Percentiles rank a stretch among this genome's conserved stretches.
Conservation (phyloP, 2,329 filamentous ascomycete species). For the Aurifilum marmelostoma region DNA sequence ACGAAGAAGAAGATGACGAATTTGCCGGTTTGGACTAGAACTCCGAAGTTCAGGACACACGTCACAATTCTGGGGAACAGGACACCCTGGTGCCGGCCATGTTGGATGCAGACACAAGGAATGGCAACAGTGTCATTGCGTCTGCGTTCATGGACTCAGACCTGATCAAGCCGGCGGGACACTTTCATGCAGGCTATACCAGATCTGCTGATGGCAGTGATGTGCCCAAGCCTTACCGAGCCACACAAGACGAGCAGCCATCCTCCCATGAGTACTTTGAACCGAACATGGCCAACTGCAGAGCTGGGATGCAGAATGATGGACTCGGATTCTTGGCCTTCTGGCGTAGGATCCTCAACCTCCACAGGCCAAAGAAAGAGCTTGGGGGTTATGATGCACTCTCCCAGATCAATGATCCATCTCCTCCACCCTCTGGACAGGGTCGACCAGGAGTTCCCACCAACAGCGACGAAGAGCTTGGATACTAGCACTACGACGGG, state of each 20-base stretch:
- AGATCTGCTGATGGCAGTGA: background rate
- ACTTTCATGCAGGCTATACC: constrained; percentile 6
- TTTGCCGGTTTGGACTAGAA: constrained; percentile 8
- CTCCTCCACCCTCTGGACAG: background rate
- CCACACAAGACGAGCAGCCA: background rate
- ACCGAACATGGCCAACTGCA: background rate
- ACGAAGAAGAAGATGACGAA: background rate
- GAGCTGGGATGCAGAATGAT: background rate
- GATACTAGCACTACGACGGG: background rate
- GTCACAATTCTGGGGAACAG: background rate
- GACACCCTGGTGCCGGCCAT: background rate
- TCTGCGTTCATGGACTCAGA: background rate
- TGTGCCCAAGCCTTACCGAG: background rate
- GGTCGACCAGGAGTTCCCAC: background rate
- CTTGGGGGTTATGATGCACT: background rate
- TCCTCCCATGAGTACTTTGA: background rate
- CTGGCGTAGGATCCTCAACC: background rate
- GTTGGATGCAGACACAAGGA: background rate
- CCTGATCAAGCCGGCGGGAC: constrained; percentile 1
- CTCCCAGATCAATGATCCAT: background rate
- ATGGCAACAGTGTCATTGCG: background rate
- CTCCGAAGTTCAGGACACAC: background rate
- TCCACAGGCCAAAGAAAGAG: background rate
- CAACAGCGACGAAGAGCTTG: background rate
- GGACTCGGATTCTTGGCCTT: background rate